These are phyloP conservation scores for Wickerhamiella dianesei DNA, from an alignment of 805 yeast genomes.

Conservation along the genomic window DNA sequence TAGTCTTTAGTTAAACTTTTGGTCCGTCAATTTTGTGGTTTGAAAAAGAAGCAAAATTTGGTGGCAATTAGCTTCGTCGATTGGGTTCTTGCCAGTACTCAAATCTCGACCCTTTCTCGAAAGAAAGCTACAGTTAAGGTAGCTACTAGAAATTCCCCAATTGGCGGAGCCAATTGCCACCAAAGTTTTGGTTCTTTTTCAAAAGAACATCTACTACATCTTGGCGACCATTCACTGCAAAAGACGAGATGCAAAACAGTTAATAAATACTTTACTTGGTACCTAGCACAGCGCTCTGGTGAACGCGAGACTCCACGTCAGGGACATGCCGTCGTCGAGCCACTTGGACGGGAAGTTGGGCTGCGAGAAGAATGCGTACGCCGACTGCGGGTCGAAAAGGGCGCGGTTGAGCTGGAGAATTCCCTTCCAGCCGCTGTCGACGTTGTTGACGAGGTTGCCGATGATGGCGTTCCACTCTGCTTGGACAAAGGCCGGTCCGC, in stretches of 20 bases:
- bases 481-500: constrained; percentile 35
- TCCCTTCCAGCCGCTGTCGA: constrained; percentile 54
- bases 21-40: too few relatives aligned
- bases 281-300: constrained; percentile 28
- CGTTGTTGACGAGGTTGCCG: constrained; percentile 27
- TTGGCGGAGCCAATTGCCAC: too few relatives aligned
- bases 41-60: too few relatives aligned
- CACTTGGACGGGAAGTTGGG: constrained; percentile 36
- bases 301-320: constrained; percentile 71
- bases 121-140: not conserved
- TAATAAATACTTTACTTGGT: not conserved
- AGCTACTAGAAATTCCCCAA: not conserved
- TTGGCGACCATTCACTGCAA: too few relatives aligned
- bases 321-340: constrained; percentile 69
- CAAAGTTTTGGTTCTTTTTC: too few relatives aligned
- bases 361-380: constrained; percentile 46
- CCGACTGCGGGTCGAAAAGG: constrained; percentile 45
- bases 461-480: constrained; percentile 49
- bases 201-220: too few relatives aligned
- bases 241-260: too few relatives aligned
- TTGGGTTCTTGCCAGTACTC: too few relatives aligned
- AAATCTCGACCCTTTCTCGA: constrained; percentile 22
- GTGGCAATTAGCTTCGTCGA: too few relatives aligned
- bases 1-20: too few relatives aligned
- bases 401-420: constrained; percentile 57